Base-by-base conservation (phyloP, 768 basidiomycete species). In the Auricularia cornea region DNA sequence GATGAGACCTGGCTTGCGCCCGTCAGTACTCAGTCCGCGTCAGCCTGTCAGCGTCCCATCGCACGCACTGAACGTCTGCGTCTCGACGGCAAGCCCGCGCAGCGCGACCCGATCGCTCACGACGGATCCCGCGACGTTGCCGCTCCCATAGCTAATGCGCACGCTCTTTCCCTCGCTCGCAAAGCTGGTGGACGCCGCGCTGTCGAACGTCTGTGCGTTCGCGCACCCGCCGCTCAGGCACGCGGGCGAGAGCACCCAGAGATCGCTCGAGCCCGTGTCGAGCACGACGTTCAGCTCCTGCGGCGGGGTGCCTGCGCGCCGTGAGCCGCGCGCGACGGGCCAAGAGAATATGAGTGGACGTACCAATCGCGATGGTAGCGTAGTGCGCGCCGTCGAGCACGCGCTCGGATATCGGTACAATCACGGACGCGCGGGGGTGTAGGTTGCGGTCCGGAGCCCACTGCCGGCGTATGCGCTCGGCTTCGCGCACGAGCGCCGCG, bases 31-130 rank as follows among this genome's bases (percentile, higher is more conserved):
- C 41, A 54, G 35, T 30, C 18, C 18, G 11, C 30, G 10, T 29
- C 60, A n/a, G 77, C n/a, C n/a, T n/a, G n/a, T n/a, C n/a, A n/a
- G n/a, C n/a, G n/a, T n/a, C n/a, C n/a, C n/a, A n/a, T n/a, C 30
- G 12, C 32, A 30, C 26, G 57, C 48, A 61, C 67, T 66, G 30
- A 67, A 62, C 12, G 31, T 30, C 54, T 68, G 67, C 28, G 63
- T 48, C 3, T 35, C 20, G 18, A 67, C 61, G 16, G 67, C 35
- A 38, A 67, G 51, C 5, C 66, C 67, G 12, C 59, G 61, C 41
- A 68, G 33, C 3, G 54, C 14, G 35, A 67, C 66, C 2, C 63
- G 62, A 14, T 68, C 67, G n/a, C 28, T 35, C n/a, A 56, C 66
- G 20, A 64, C 65, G 14, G 35, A 31, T 18, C 66, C 66, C 23